Percentiles rank a stretch among this genome's conserved stretches.
Evolutionary conservation across 345 rosid genomes (phyloP).

Genomic region (Ceriops decandra): DNA sequence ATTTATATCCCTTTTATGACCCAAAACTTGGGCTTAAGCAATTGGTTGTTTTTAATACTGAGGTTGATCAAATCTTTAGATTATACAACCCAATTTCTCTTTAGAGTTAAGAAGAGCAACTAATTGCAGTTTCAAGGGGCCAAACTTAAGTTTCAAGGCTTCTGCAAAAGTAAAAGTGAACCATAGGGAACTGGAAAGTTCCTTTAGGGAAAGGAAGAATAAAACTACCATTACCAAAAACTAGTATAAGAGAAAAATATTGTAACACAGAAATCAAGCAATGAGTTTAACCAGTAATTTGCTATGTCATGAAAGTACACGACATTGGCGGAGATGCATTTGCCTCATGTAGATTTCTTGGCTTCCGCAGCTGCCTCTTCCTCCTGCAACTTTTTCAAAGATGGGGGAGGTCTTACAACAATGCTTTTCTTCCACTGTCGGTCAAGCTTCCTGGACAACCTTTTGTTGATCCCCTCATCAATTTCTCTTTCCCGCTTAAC

Average conservation of each 20-base stretch:
- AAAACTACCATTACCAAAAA: neutral
- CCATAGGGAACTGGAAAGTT: too few relatives aligned
- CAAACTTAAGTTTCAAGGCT: too few relatives aligned
- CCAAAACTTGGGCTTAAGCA: too few relatives aligned
- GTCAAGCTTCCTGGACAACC: constrained; percentile 90
- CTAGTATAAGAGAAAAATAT: neutral
- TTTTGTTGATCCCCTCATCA: constrained; percentile 77
- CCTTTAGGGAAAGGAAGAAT: neutral
- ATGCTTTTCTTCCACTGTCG: constrained; percentile 85
- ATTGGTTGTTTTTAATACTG: too few relatives aligned
- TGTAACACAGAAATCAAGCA: neutral
- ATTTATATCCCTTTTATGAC: too few relatives aligned
- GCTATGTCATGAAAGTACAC: neutral
- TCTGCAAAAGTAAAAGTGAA: too few relatives aligned
- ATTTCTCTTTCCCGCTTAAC: constrained; percentile 87
- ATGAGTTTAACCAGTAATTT: neutral
- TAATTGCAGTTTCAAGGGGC: too few relatives aligned
- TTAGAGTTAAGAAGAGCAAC: too few relatives aligned
- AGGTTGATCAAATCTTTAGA: too few relatives aligned
- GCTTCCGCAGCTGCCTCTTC: constrained; percentile 88
- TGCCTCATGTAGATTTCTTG: constrained; percentile 52
- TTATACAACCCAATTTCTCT: too few relatives aligned
- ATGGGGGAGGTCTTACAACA: constrained; percentile 80
- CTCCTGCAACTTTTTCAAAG: constrained; percentile 62
- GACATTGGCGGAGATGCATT: neutral